Conservation (phyloP, 345 rosid genomes). For the Arabidopsis thaliana region DNA sequence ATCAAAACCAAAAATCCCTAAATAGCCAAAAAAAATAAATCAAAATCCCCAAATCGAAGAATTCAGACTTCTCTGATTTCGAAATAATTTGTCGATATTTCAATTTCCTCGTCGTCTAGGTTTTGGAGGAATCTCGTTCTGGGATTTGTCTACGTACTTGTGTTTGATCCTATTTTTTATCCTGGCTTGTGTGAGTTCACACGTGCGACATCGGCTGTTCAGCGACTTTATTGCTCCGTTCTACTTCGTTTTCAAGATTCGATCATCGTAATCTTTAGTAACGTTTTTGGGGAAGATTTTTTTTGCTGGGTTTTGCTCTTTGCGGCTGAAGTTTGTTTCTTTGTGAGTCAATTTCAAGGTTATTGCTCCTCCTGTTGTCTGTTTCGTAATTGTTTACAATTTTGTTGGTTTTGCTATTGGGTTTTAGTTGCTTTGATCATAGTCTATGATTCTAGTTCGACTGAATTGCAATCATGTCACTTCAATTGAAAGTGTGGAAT, state of each 20-base stretch:
- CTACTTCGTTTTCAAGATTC: slow-evolving; percentile 30
- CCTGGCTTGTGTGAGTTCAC: slow-evolving; percentile 40
- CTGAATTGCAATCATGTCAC: slow-evolving; percentile 6
- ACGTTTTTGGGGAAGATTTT: background rate
- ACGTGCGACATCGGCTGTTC: slow-evolving; percentile 46
- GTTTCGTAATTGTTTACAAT: background rate
- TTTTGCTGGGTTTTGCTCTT: slow-evolving; percentile 24
- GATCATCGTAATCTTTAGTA: slow-evolving; percentile 29
- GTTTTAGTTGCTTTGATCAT: slow-evolving; percentile 22
- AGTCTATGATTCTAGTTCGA: slow-evolving; percentile 11
- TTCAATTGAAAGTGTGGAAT: background rate
- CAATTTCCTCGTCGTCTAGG: background rate
- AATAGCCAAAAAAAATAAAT: background rate
- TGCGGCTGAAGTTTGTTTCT: slow-evolving; percentile 28
- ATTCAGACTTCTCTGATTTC: slow-evolving; percentile 3
- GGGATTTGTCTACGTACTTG: slow-evolving; percentile 10
- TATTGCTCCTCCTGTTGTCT: slow-evolving; percentile 10
- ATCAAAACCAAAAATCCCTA: slow-evolving; percentile 16
- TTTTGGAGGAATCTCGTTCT: slow-evolving; percentile 21
- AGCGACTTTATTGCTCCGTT: slow-evolving; percentile 34
- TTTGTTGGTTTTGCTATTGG: slow-evolving; percentile 23
- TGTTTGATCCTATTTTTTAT: slow-evolving; percentile 1
- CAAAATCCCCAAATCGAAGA: slow-evolving; percentile 18
- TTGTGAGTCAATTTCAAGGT: slow-evolving; percentile 32
- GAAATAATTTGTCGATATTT: slow-evolving; percentile 29